Evolutionary conservation across 768 basidiomycete species (phyloP).

Genomic region (Mycena chlorophos): DNA sequence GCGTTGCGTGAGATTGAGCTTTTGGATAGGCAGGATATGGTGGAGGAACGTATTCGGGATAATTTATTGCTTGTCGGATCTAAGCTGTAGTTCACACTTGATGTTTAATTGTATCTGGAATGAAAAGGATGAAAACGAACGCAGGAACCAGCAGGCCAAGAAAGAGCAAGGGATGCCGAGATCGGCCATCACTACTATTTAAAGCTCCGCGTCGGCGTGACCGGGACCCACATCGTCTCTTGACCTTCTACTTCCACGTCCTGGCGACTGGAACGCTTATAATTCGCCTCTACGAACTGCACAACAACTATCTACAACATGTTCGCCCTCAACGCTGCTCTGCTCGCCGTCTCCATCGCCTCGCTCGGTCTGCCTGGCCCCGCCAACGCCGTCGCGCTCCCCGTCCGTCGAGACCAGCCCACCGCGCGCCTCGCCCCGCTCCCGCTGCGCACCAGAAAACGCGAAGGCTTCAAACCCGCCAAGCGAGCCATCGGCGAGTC

Average conservation of each 20-base stretch:
- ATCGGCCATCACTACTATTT: too few relatives aligned
- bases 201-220: too few relatives aligned
- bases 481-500: too few relatives aligned
- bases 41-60: conserved; percentile 15
- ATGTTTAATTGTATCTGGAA: too few relatives aligned
- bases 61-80: conserved; percentile 14
- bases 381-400: background rate
- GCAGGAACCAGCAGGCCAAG: too few relatives aligned
- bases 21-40: conserved; percentile 2
- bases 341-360: background rate
- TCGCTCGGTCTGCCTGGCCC: background rate
- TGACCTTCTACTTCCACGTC: background rate
- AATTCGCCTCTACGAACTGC: too few relatives aligned
- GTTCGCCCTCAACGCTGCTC: background rate
- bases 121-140: too few relatives aligned
- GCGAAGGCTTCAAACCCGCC: too few relatives aligned
- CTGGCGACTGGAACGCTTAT: background rate
- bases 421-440: background rate
- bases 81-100: conserved; percentile 19
- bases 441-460: background rate
- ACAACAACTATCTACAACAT: too few relatives aligned
- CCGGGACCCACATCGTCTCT: too few relatives aligned
- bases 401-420: too few relatives aligned
- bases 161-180: too few relatives aligned
- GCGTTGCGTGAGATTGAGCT: conserved; percentile 9